Evolutionary conservation across 2,329 filamentous ascomycete genomes (phyloP).

Genomic region (Aspergillus transmontanensis): DNA sequence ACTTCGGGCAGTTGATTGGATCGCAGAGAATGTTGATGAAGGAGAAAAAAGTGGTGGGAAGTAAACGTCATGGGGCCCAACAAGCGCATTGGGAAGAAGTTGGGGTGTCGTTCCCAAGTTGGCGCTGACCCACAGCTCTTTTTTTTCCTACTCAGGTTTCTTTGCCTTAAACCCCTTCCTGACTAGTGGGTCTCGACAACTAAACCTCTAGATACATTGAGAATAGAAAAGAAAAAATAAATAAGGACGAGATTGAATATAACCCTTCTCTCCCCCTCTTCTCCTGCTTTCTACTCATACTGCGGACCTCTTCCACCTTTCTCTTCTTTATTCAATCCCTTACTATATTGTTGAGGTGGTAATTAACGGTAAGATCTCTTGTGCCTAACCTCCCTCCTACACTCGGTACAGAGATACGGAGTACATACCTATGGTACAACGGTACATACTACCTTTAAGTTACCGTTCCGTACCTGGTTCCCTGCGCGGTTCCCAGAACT

Average conservation of each 20-base stretch:
- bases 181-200: neutral
- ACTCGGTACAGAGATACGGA: neutral
- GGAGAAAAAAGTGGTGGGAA: conserved; percentile 20
- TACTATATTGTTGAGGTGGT: conserved; percentile 3
- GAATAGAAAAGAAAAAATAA: neutral
- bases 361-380: neutral
- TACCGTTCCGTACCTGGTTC: neutral
- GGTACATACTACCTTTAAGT: neutral
- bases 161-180: neutral
- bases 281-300: neutral
- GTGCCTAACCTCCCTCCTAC: neutral
- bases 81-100: conserved; percentile 11
- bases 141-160: conserved; percentile 1
- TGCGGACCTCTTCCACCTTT: neutral
- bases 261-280: conserved; percentile 2
- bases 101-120: conserved; percentile 10
- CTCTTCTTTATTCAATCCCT: neutral
- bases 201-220: neutral
- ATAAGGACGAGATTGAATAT: neutral
- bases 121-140: conserved; percentile 2
- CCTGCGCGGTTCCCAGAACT: neutral
- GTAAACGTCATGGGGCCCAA: conserved; percentile 16
- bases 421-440: neutral
- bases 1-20: neutral
- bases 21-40: conserved; percentile 2